Evolutionary conservation across 1,284 basidiomycete species (phyloP).

Genomic region (Phylloporus sp.): DNA sequence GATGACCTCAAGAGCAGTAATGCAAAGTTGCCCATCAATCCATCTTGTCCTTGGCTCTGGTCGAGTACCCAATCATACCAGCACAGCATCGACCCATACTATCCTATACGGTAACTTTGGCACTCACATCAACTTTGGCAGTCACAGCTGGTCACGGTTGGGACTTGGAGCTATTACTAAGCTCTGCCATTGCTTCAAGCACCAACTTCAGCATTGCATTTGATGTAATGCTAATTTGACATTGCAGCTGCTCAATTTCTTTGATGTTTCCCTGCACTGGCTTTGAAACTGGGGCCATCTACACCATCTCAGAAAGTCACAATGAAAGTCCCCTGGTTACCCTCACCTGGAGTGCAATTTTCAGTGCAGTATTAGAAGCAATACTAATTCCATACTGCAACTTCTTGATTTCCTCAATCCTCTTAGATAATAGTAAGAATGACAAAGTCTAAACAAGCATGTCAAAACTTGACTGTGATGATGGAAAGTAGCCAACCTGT

Average conservation of each 20-base stretch:
- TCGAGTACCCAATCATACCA: too few species aligned
- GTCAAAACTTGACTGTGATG: too few species aligned
- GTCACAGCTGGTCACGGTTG: too few species aligned
- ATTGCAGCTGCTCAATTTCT: background rate
- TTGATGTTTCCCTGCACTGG: background rate
- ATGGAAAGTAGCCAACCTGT: too few species aligned
- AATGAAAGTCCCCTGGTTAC: background rate
- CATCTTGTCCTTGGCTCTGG: too few species aligned
- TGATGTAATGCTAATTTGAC: background rate
- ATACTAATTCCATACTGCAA: background rate
- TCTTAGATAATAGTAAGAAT: background rate
- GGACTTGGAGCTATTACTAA: too few species aligned
- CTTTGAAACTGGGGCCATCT: background rate
- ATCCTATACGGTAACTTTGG: too few species aligned
- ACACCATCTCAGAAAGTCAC: background rate
- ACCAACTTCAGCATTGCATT: background rate
- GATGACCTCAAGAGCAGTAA: too few species aligned
- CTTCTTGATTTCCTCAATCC: background rate
- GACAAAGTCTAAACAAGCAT: background rate
- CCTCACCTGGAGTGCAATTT: background rate
- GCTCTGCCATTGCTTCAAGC: background rate
- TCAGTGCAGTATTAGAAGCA: background rate
- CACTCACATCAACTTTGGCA: too few species aligned
- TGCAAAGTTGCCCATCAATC: too few species aligned
- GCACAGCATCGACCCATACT: too few species aligned